Evolutionary conservation across 345 rosid species (phyloP).

Genomic region (Populus simonii): DNA sequence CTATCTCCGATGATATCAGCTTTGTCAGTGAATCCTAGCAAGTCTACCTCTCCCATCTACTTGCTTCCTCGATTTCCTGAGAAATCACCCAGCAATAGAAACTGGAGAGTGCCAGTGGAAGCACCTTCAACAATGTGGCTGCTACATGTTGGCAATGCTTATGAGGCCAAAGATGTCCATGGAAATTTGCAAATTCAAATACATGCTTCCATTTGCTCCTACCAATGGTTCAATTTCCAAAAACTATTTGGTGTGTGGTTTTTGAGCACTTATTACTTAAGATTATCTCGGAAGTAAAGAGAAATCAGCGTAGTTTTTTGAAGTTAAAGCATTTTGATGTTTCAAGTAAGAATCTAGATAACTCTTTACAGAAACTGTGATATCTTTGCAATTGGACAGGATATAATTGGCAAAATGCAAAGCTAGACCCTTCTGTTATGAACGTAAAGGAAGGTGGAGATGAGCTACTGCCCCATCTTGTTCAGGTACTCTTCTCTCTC

Average conservation of each 20-base stretch:
- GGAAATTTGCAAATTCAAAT: slow-evolving; percentile 55
- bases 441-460: slow-evolving; percentile 39
- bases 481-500: slow-evolving; percentile 38
- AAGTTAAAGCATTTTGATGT: too few species aligned
- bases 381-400: slow-evolving; percentile 34
- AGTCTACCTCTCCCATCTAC: slow-evolving; percentile 66
- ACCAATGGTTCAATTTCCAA: slow-evolving; percentile 86
- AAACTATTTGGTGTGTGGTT: slow-evolving; percentile 58
- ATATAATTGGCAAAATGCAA: slow-evolving; percentile 70
- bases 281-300: too few species aligned
- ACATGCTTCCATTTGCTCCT: slow-evolving; percentile 68
- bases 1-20: slow-evolving; percentile 90
- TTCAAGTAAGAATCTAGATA: too few species aligned
- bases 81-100: slow-evolving; percentile 32
- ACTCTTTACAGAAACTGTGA: not conserved
- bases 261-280: not conserved
- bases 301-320: too few species aligned
- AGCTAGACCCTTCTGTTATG: slow-evolving; percentile 77
- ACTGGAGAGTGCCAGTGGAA: slow-evolving; percentile 75
- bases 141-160: slow-evolving; percentile 74
- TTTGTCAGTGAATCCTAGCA: slow-evolving; percentile 71
- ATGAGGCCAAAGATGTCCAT: slow-evolving; percentile 34
- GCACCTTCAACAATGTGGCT: slow-evolving; percentile 77
- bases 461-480: slow-evolving; percentile 58
- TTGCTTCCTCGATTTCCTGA: slow-evolving; percentile 64